Percentiles rank a stretch among this genome's conserved stretches.
Conservation (phyloP, 768 basidiomycete genomes). For the Boletus bicolor region DNA sequence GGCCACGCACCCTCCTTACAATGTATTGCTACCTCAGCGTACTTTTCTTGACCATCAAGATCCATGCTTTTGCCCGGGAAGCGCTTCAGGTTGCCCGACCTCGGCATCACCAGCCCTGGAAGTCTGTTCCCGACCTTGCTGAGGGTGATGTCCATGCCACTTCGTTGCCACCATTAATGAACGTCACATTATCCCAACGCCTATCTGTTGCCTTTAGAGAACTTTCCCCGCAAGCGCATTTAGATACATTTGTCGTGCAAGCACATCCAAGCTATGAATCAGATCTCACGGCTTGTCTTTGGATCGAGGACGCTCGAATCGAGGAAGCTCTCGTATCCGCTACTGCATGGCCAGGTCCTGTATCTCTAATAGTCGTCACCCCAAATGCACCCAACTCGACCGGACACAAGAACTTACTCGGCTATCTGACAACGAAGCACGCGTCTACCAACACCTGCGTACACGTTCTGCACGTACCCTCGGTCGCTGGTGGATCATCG, state of each 20-base stretch:
- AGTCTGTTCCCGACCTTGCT: background rate
- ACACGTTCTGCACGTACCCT: conserved; percentile 47
- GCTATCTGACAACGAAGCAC: conserved; percentile 3
- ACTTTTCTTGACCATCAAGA: conserved; percentile 34
- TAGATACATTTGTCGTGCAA: conserved; percentile 38
- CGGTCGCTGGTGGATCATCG: conserved; percentile 37
- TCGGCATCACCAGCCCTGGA: background rate
- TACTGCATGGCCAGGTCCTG: conserved; percentile 45
- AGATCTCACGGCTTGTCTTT: conserved; percentile 47
- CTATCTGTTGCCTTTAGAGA: conserved; percentile 36
- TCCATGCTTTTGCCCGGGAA: conserved; percentile 14
- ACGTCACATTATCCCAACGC: conserved; percentile 31
- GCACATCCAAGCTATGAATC: conserved; percentile 5
- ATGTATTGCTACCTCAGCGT: conserved; percentile 44
- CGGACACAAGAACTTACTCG: conserved; percentile 21
- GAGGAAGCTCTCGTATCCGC: conserved; percentile 36
- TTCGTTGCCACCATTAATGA: conserved; percentile 23
- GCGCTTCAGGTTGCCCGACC: background rate
- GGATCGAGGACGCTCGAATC: conserved; percentile 40
- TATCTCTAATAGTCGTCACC: conserved; percentile 49
- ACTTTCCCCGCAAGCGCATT: conserved; percentile 22
- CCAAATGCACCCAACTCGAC: conserved; percentile 27
- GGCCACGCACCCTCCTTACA: conserved; percentile 32
- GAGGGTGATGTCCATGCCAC: background rate
- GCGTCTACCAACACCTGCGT: conserved; percentile 33